Conservation (phyloP, 2,329 filamentous ascomycete genomes). For the Phaeophleospora eucalypticola region DNA sequence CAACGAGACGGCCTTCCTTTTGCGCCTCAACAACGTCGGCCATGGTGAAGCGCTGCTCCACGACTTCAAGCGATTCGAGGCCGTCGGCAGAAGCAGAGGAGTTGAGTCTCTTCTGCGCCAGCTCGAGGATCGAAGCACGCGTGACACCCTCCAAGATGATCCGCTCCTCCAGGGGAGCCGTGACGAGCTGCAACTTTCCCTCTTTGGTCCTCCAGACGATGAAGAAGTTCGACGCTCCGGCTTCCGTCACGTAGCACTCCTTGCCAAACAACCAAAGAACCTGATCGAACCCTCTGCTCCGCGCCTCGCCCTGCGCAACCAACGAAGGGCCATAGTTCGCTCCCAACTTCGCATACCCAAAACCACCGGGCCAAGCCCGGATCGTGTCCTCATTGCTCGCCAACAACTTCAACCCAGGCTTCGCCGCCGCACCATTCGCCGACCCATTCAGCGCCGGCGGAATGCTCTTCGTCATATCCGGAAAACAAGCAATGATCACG, state of each 20-base stretch:
- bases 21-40: constrained; percentile 68
- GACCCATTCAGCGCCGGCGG: constrained; percentile 30
- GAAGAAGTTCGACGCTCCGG: constrained; percentile 90
- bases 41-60: constrained; percentile 81
- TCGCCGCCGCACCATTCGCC: constrained; percentile 12
- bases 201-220: constrained; percentile 65
- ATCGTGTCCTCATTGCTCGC: constrained; percentile 78
- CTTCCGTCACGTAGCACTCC: constrained; percentile 78
- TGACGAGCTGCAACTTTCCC: constrained; percentile 67
- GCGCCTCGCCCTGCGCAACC: constrained; percentile 71
- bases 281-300: constrained; percentile 72
- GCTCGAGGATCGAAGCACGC: constrained; percentile 71
- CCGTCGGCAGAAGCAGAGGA: constrained; percentile 16
- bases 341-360: constrained; percentile 86
- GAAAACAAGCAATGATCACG: constrained; percentile 59
- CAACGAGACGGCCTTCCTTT: constrained; percentile 70
- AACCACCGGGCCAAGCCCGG: constrained; percentile 88
- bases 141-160: constrained; percentile 87
- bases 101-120: constrained; percentile 60
- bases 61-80: constrained; percentile 57
- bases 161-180: constrained; percentile 72
- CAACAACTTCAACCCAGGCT: constrained; percentile 60
- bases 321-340: constrained; percentile 89
- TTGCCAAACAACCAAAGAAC: constrained; percentile 89
- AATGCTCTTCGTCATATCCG: constrained; percentile 37